Percentiles rank a stretch among this genome's conserved stretches.
Conservation (phyloP, 192 early-diverging fungal species). For the Linnemannia elongata region DNA sequence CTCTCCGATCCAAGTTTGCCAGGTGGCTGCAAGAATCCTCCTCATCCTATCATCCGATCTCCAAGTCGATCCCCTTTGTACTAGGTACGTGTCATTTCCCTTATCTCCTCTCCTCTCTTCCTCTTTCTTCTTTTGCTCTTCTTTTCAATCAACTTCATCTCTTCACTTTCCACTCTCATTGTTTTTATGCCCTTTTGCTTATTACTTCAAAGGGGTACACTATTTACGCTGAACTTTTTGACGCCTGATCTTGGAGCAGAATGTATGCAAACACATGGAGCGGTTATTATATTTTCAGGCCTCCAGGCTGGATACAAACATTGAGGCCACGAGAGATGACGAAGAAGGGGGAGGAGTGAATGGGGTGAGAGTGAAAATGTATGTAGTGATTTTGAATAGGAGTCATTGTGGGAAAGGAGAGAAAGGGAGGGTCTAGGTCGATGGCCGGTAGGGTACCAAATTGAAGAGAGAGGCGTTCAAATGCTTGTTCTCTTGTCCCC, state of each 20-base stretch:
- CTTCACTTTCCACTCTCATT: neutral
- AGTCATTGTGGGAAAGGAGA: neutral
- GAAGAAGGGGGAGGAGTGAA: neutral
- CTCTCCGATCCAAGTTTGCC: neutral
- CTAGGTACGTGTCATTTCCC: neutral
- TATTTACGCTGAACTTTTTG: neutral
- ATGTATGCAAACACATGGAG: constrained; percentile 9
- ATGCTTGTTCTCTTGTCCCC: neutral
- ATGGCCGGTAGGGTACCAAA: neutral
- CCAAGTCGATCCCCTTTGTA: neutral
- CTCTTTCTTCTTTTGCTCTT: neutral
- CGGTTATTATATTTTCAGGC: neutral
- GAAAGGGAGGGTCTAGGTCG: neutral
- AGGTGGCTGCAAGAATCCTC: neutral
- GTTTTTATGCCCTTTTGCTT: neutral
- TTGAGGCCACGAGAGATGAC: neutral
- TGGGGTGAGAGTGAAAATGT: neutral
- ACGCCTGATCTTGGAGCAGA: neutral
- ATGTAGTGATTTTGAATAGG: neutral
- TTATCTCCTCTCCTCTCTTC: neutral
- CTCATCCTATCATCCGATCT: neutral
- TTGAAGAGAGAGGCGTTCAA: neutral
- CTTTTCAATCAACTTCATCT: neutral
- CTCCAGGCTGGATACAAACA: constrained; percentile 2
- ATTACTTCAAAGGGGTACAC: no score